Percentiles rank a stretch among this genome's conserved stretches.
These are phyloP conservation scores for Neoboletus subvelutipes DNA, from an alignment of 768 basidiomycete species.

Conservation along the genomic window DNA sequence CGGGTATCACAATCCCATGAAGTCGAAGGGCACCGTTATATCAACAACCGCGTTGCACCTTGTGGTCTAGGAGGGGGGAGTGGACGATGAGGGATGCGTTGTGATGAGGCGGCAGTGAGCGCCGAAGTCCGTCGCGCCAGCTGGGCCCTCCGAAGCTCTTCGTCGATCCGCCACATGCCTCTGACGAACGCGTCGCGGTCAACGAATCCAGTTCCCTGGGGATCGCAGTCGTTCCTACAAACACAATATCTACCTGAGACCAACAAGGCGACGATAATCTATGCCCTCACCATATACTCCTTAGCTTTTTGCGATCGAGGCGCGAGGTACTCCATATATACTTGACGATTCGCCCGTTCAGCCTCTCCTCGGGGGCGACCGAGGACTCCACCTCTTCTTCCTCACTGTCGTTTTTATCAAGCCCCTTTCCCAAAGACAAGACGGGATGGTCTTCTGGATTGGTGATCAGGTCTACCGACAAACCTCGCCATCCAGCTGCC, in stretches of 20 bases:
- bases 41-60: slow-evolving; percentile 11
- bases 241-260: neutral
- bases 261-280: neutral
- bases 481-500: slow-evolving; percentile 72
- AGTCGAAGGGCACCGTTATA: slow-evolving; percentile 1
- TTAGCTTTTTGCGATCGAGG: slow-evolving; percentile 50
- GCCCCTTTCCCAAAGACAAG: slow-evolving; percentile 14
- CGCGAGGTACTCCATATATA: slow-evolving; percentile 63
- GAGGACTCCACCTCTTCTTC: slow-evolving; percentile 28
- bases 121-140: slow-evolving; percentile 33
- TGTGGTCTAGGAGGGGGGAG: slow-evolving; percentile 21
- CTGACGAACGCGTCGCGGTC: slow-evolving; percentile 65
- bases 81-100: slow-evolving; percentile 35
- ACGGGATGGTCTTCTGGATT: slow-evolving; percentile 37
- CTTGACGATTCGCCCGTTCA: slow-evolving; percentile 58
- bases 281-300: slow-evolving; percentile 62
- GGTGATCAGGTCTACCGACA: slow-evolving; percentile 66
- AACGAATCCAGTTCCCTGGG: slow-evolving; percentile 51
- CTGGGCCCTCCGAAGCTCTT: slow-evolving; percentile 69
- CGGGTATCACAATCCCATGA: slow-evolving; percentile 12
- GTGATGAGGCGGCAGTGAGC: slow-evolving; percentile 33
- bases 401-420: slow-evolving; percentile 12
- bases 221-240: slow-evolving; percentile 70
- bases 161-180: slow-evolving; percentile 88
- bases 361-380: slow-evolving; percentile 44